Base-by-base conservation (phyloP, 2,329 filamentous ascomycete genomes). In the Arachnopeziza araneosa region DNA sequence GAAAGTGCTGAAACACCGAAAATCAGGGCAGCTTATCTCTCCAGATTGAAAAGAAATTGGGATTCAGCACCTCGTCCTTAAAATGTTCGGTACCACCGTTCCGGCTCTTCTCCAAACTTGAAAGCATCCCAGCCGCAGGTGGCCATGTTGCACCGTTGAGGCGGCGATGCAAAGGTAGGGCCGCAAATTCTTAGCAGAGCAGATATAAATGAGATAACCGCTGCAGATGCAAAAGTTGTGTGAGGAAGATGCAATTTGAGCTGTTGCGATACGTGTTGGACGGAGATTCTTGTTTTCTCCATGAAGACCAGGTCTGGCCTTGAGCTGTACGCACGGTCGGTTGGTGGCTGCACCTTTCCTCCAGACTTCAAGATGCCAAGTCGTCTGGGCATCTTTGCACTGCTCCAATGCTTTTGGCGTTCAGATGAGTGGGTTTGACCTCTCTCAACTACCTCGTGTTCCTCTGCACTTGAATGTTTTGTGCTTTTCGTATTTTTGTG, bases 1-100 rank as follows among this genome's bases (percentile, higher is more conserved):
- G 4, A 17, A 44, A 6, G 36, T 4, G 10, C 24, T 9, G 7
- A 52, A 52, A 32, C 23, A 10, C 12, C n/a, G 12, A 49, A 55
- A 55, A 55, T 50, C 54, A 55, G 50, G 54, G 54, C 32, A 55
- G 36, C 54, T 55, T 55, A 55, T 55, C 54, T 55, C 12, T 44
- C 2, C 6, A 44, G 12, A 44, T 44, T 44, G 36, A 44, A 44
- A 19, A 19, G 36, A 44, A 19, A 44, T 44, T 44, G 12, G 36
- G 3, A 44, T 6, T 19, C 36, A 44, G 36, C 12, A 44, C 7
- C 14, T 14, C 30, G 30, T 32, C 30, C 14, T 44, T 19, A 6
- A 44, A 4, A 12, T 3, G 10, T 19, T 44, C 36, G 36, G 36
- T 44, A 19, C 4, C 36, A 44, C 36, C 2, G 36, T 14, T 32